These are phyloP conservation scores for Leptographium flavum DNA, from an alignment of 2,329 filamentous ascomycete genomes.

Conservation along the genomic window DNA sequence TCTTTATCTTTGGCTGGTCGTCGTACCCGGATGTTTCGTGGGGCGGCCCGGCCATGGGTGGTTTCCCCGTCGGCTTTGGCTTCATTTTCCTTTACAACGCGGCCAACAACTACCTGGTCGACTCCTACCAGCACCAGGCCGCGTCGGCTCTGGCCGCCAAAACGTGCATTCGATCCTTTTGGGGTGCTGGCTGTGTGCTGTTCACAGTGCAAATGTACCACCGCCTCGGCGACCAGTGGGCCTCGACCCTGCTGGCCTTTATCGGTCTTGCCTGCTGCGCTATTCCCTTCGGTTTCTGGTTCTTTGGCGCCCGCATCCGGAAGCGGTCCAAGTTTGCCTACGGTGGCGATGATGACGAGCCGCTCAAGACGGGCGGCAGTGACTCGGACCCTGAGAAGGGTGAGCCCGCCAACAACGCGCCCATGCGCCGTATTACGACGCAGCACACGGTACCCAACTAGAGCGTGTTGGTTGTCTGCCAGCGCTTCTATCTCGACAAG, in stretches of 20 bases:
- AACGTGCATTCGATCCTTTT: conserved; percentile 66
- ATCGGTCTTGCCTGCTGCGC: conserved; percentile 63
- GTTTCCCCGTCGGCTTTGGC: conserved; percentile 60
- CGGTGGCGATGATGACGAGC: conserved; percentile 35
- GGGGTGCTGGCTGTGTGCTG: conserved; percentile 63
- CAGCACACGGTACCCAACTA: neutral
- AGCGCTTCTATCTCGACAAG: neutral
- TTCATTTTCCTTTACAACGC: conserved; percentile 78
- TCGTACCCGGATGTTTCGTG: conserved; percentile 53
- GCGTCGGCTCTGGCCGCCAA: conserved; percentile 71
- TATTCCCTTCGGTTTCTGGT: conserved; percentile 75
- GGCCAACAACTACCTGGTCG: conserved; percentile 59
- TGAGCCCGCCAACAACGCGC: conserved; percentile 7
- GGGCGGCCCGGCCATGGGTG: conserved; percentile 58
- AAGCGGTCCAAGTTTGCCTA: conserved; percentile 60
- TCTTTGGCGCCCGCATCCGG: conserved; percentile 58
- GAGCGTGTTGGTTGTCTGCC: too few species aligned
- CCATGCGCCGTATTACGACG: neutral
- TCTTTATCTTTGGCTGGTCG: conserved; percentile 37
- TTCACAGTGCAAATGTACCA: conserved; percentile 75
- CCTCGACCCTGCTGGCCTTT: conserved; percentile 57
- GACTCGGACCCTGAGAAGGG: conserved; percentile 24
- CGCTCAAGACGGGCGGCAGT: conserved; percentile 5
- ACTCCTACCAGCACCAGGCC: conserved; percentile 55
- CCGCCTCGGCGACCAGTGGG: conserved; percentile 62